A percentile compares a stretch with the other conserved stretches of the same genome.
These are phyloP conservation scores for Leccinum fibrillosum DNA, from an alignment of 768 basidiomycete genomes.

Conservation along the genomic window DNA sequence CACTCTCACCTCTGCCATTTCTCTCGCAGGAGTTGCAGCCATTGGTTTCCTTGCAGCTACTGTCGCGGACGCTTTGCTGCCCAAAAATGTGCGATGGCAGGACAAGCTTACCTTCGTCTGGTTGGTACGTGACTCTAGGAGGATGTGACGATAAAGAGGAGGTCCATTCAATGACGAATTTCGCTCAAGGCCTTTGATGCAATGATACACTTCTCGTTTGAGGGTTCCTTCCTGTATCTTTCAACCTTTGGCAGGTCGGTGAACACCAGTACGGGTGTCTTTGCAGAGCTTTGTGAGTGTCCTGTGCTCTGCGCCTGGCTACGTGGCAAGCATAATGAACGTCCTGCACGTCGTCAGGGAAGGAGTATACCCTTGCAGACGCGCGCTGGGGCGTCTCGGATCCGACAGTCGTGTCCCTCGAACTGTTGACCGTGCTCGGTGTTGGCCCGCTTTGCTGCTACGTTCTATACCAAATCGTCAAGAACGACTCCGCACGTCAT, in stretches of 20 bases:
- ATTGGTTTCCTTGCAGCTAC: slow-evolving; percentile 50
- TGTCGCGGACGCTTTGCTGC: slow-evolving; percentile 55
- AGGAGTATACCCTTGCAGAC: slow-evolving; percentile 78
- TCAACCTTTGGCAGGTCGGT: slow-evolving; percentile 74
- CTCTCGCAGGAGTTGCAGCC: slow-evolving; percentile 55
- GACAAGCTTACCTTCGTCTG: slow-evolving; percentile 75
- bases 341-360: slow-evolving; percentile 47
- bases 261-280: slow-evolving; percentile 60
- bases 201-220: slow-evolving; percentile 73
- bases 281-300: slow-evolving; percentile 71
- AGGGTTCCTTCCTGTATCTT: slow-evolving; percentile 77
- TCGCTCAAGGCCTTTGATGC: slow-evolving; percentile 67
- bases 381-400: slow-evolving; percentile 80
- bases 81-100: slow-evolving; percentile 59
- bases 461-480: slow-evolving; percentile 62
- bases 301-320: not conserved
- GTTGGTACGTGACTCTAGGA: slow-evolving; percentile 48
- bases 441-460: slow-evolving; percentile 74
- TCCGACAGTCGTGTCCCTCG: slow-evolving; percentile 76
- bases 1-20: slow-evolving; percentile 59
- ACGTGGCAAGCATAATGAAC: not conserved
- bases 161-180: not conserved
- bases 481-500: slow-evolving; percentile 55
- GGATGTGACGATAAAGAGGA: not conserved
- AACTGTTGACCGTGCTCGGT: slow-evolving; percentile 74